Evolutionary conservation across 306 rosid genomes (phyloP).

Genomic region (Rosa rugosa): DNA sequence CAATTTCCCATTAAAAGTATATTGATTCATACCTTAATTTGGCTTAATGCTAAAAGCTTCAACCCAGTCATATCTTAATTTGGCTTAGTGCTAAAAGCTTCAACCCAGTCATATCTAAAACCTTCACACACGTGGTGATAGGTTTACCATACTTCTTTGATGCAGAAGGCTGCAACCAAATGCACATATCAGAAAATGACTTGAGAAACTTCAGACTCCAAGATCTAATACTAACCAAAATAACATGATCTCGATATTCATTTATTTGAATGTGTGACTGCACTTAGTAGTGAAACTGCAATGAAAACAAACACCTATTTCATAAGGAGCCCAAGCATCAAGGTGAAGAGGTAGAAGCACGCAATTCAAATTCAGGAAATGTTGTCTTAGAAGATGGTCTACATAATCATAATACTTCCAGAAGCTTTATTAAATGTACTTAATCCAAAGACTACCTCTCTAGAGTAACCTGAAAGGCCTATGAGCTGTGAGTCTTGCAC

Average conservation of each 20-base stretch:
- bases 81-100: constrained; percentile 87
- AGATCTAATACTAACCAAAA: constrained; percentile 63
- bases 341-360: constrained; percentile 3
- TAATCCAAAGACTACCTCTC: constrained; percentile 90
- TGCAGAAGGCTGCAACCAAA: constrained; percentile 66
- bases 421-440: constrained; percentile 95
- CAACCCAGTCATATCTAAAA: constrained; percentile 95
- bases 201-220: constrained; percentile 2
- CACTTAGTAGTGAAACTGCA: constrained; percentile 89
- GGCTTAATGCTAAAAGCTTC: constrained; percentile 86
- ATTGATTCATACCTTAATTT: constrained; percentile 76
- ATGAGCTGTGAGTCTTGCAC: constrained; percentile 91
- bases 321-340: constrained; percentile 4
- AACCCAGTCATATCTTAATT: constrained; percentile 81
- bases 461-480: constrained; percentile 91
- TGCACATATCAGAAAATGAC: constrained; percentile 27
- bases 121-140: constrained; percentile 81
- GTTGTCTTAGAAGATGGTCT: constrained; percentile 1
- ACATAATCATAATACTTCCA: constrained; percentile 48
- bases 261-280: constrained; percentile 98
- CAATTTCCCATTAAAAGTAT: too few relatives aligned
- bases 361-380: neutral
- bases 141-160: constrained; percentile 75
- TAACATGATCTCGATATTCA: constrained; percentile 80
- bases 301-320: constrained; percentile 9